Base-by-base conservation (phyloP, 2,329 filamentous ascomycete genomes). In the Neophaeococcomyces mojaviensis region DNA sequence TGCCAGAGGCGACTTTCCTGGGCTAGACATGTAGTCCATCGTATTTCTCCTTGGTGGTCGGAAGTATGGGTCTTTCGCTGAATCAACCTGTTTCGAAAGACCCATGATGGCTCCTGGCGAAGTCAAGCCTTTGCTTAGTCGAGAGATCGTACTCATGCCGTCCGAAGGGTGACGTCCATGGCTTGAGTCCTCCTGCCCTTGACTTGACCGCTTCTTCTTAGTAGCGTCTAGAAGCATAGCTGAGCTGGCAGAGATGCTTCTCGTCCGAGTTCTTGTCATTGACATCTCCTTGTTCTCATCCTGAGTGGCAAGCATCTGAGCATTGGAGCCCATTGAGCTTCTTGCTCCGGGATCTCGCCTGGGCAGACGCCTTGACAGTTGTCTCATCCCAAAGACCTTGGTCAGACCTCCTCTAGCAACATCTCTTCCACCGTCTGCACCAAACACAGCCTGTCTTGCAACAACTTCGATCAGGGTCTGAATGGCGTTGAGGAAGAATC, bases 351-450 rank as follows among this genome's bases (percentile, higher is more conserved):
- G 20, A 13, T 48, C 41, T 49, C 77, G 78, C 39, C 79, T 79
- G 48, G 78, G 79, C 51, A 77, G 71, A 39, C 88, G 81, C 52
- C 85, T 80, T 10, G 86, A 86, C 33, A 96, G 72, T 64, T 96
- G 88, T 38, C 89, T 84, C 76, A 89, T 88, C 41, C 89, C 89
- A 61, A 96, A 94, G 37, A 89, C 87, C 68, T 89, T 95, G 55
- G 83, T 82, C 44, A 98, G 73, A 7, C 88, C 90, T 59, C 92
- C 90, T 61, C 87, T 74, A 53, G 84, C 79, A 32, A 82, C 82
- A 54, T 84, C 79, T 22, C 63, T 60, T 36, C 64, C 65, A 37
- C 64, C 62, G 55, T 90, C 84, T 18, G 82, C 84, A 39, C 88
- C 92, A 26, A 86, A 89, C 31, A 90, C 90, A 20, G 85, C 77